Conservation (phyloP, 345 rosid species). For the Camelina sativa region DNA sequence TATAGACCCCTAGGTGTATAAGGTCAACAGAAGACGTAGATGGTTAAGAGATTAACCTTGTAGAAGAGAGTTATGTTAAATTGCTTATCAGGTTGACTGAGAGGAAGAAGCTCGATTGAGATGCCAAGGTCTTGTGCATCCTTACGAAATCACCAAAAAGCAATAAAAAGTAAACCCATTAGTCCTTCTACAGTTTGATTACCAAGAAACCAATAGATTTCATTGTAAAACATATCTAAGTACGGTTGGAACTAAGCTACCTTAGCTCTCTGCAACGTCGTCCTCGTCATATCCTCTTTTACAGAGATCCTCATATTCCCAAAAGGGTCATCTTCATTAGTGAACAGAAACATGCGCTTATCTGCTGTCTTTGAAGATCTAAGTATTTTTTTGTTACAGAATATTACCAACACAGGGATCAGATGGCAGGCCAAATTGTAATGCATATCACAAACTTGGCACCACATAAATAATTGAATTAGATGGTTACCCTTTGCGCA, state of each 20-base stretch:
- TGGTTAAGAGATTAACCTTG: conserved; percentile 38
- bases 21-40: conserved; percentile 33
- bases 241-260: conserved; percentile 43
- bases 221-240: conserved; percentile 13
- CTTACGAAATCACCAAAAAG: conserved; percentile 49
- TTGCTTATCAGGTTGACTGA: conserved; percentile 64
- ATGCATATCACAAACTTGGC: conserved; percentile 13
- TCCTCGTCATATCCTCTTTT: conserved; percentile 86
- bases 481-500: conserved; percentile 83
- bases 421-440: conserved; percentile 5
- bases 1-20: conserved; percentile 1
- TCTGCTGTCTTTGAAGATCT: conserved; percentile 89
- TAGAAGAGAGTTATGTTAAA: conserved; percentile 66
- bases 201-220: conserved; percentile 18
- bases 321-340: conserved; percentile 96
- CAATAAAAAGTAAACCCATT: conserved; percentile 5
- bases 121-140: conserved; percentile 98
- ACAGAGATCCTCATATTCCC: conserved; percentile 71
- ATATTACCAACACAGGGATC: conserved; percentile 23
- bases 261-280: conserved; percentile 94
- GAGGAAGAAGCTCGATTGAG: conserved; percentile 88
- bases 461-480: neutral
- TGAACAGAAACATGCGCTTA: conserved; percentile 81
- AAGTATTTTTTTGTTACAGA: conserved; percentile 32
- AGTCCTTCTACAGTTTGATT: conserved; percentile 14